phyloP scores from a whole-genome alignment of 441 rosid species.

The Croton setiger region DNA sequence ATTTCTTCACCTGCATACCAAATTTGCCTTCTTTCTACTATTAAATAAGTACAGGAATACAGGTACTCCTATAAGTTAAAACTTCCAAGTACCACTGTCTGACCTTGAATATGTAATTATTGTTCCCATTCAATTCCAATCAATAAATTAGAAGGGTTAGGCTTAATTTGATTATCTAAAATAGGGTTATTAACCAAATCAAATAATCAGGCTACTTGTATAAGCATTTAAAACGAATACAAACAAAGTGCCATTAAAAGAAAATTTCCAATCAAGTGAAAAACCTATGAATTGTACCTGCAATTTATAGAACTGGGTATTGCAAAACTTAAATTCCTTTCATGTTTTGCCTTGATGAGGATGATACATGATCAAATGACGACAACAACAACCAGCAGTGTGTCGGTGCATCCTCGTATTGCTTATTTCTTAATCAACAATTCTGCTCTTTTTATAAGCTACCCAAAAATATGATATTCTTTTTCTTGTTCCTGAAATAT shows the following conservation, averaged over 20 bases:
- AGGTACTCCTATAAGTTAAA: background rate
- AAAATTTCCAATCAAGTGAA: too few relatives aligned
- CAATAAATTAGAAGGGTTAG: background rate
- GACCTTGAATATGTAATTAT: background rate
- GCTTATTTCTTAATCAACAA: too few relatives aligned
- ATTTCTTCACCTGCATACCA: background rate
- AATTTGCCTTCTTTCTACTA: background rate
- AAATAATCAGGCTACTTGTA: background rate
- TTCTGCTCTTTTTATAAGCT: too few relatives aligned
- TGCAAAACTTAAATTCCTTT: background rate
- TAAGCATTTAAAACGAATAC: too few relatives aligned
- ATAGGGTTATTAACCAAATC: background rate
- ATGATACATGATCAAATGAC: too few relatives aligned
- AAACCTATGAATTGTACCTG: background rate
- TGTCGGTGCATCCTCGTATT: too few relatives aligned
- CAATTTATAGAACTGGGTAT: background rate
- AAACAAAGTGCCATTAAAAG: too few relatives aligned
- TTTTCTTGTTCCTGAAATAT: background rate
- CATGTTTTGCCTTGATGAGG: background rate
- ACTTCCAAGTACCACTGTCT: background rate
- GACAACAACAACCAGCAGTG: too few relatives aligned
- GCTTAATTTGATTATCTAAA: background rate
- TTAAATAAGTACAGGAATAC: background rate
- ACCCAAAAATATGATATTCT: too few relatives aligned
- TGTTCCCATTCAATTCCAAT: background rate